phyloP scores from a whole-genome alignment of 192 early-diverging fungal species.

The Diversispora eburnea region DNA sequence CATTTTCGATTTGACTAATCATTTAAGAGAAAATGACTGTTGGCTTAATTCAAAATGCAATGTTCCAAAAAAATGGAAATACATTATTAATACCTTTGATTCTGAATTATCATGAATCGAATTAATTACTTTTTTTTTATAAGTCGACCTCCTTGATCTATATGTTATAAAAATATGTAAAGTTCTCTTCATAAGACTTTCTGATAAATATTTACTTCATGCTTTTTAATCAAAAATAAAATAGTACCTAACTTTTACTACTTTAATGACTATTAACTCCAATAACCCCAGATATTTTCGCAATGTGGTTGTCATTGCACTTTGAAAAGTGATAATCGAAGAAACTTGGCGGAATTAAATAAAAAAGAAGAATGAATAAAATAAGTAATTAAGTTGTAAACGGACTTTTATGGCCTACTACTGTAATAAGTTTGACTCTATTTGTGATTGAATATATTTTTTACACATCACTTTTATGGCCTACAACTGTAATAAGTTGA shows the following conservation, averaged over 20 bases:
- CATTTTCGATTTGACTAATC: too few species aligned
- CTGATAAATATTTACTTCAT: constrained; percentile 21
- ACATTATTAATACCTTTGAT: constrained; percentile 23
- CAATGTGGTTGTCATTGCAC: background rate
- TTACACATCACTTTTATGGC: too few species aligned
- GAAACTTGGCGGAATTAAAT: too few species aligned
- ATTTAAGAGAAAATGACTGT: too few species aligned
- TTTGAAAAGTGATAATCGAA: background rate
- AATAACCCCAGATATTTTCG: constrained; percentile 7
- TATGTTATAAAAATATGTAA: constrained; percentile 22
- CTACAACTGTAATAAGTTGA: too few species aligned
- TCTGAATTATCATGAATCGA: constrained; percentile 16
- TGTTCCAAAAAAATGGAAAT: constrained; percentile 8
- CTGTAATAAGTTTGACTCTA: too few species aligned
- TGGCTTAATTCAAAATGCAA: too few species aligned
- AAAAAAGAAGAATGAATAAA: too few species aligned
- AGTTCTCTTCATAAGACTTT: constrained; percentile 17
- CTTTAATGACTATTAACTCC: constrained; percentile 11
- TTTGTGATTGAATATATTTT: too few species aligned
- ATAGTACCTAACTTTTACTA: constrained; percentile 26
- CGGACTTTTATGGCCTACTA: too few species aligned
- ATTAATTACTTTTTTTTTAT: constrained; percentile 21
- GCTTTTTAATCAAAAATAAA: constrained; percentile 25
- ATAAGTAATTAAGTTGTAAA: too few species aligned
- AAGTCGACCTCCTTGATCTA: background rate